Evolutionary conservation across 2,329 filamentous ascomycete genomes (phyloP), one percentile per base, ranked within the genome.

Genomic region (Didymella keratinophila): DNA sequence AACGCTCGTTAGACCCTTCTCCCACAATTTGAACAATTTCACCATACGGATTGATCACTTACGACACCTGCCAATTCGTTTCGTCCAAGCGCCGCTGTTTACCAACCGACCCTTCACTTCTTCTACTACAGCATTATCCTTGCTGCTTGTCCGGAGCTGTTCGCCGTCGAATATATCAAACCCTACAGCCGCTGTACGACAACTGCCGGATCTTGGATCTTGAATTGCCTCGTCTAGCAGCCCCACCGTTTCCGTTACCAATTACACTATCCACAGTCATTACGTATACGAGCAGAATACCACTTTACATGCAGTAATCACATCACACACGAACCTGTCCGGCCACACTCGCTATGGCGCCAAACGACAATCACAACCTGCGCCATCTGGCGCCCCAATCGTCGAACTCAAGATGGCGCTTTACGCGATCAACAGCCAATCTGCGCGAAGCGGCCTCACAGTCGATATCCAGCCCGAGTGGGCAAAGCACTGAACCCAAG

Each of bases 371-470:
- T 25, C 56, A 61, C 56, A 69, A 59, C 56, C 50, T 66, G 61
- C 71, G 67, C 56, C 71, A 61, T 52, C 63, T 67, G 37, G 43
- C 65, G 16, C 62, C 67, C 18, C 58, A 53, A 23, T 58, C 69
- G 41, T 66, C 67, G 9, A 67, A 65, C 16, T 76, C 71, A 49
- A 71, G 74, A 71, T 77, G 75, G 76, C 73, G 74, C 51, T 74
- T 76, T 45, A 70, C 69, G 48, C 71, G 73, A 44, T 72, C 73
- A 30, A 72, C 65, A 32, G 62, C 66, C 36, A 74, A 71, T 60
- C 65, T 74, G n/a, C 57, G 57, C 23, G 57, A 60, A 39, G 23
- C 28, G 10, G 27, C 52, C 4, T 55, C 57, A 12, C 46, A 32
- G 12, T 60, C 57, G 2, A 34, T 52, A 11, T 52, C 57, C 2